Evolutionary conservation across 1,284 basidiomycete genomes (phyloP), one percentile per base, ranked within the genome.

Genomic region (Cutaneotrichosporon mucoides): DNA sequence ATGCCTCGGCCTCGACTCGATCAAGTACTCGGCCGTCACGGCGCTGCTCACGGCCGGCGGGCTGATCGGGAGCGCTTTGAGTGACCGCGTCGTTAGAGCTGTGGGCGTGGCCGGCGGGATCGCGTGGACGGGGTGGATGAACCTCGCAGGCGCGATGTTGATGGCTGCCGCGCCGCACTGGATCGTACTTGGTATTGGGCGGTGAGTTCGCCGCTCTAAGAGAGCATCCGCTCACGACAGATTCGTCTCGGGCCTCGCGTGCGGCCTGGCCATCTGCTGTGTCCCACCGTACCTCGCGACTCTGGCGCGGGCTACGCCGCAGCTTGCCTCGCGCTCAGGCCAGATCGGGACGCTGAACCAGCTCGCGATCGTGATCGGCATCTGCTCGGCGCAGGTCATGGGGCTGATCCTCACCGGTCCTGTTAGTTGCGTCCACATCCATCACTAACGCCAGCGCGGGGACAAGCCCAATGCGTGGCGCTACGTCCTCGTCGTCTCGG

Each of bases 11-110:
- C 89, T 94, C 85, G 83, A 84, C 41, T 84, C 88, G 59, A 80
- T 84, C 35, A 82, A 82, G 0, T 95, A 94, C 79, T 88, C 88
- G 13, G 73, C 87, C 38, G 83, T 93, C 46, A 96, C 92, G 0
- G 83, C 92, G 34, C 79, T 89, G 37, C 94, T 92, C 76, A 94
- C 91, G 1, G 69, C 90, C n/a, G 93, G 93, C 6, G 93, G 93
- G 41, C 83, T 96, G 11, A 58, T 87, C 4, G 92, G 92, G 11
- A 90, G 88, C 66, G 72, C 88, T 15, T 75, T 81, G 13, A 86
- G 88, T n/a, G 87, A 88, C 66, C 73, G 84, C 38, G 72, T 88
- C 52, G 89, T 89, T 79, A 84, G 88, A 64, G 79, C 80, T 36
- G 83, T 81, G 68, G 91, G 91, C 9, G 37, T 75, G 15, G 68